Percentiles rank a stretch among this genome's conserved stretches.
Conservation (phyloP, 495 filamentous ascomycete species). For the Amorphotheca resinae region DNA sequence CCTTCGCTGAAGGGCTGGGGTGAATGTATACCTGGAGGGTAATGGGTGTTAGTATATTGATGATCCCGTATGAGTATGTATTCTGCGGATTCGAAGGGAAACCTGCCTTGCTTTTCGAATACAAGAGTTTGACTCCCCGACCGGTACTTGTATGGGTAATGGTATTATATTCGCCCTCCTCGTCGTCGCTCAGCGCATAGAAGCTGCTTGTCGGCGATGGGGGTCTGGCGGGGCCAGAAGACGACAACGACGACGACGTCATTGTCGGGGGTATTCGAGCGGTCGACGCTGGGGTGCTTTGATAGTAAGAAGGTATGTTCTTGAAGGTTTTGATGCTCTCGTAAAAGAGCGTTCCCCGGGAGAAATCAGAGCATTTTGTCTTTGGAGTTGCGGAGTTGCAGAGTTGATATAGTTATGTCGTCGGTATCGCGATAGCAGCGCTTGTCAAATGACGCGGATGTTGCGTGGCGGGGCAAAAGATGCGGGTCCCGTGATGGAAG, state of each 20-base stretch:
- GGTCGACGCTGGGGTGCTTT: background rate
- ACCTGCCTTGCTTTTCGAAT: conserved; percentile 86
- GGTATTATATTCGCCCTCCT: conserved; percentile 90
- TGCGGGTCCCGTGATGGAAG: conserved; percentile 13
- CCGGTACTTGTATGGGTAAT: conserved; percentile 73
- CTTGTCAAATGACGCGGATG: conserved; percentile 9
- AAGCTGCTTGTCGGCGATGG: conserved; percentile 76
- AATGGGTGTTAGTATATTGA: conserved; percentile 17
- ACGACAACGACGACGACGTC: conserved; percentile 14
- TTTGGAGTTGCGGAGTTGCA: background rate
- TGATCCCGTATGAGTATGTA: conserved; percentile 11
- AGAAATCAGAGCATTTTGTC: conserved; percentile 12
- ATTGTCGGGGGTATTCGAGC: conserved; percentile 2
- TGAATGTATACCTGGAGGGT: conserved; percentile 82
- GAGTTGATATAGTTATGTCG: too few species aligned
- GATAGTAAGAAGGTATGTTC: too few species aligned
- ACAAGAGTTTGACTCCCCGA: conserved; percentile 87
- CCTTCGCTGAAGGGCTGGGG: conserved; percentile 81
- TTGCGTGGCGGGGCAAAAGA: conserved; percentile 8
- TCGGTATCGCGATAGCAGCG: background rate
- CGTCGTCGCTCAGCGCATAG: conserved; percentile 94
- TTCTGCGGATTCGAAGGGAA: background rate
- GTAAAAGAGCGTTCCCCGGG: conserved; percentile 1
- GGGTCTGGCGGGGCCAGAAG: conserved; percentile 10
- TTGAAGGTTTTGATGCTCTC: conserved; percentile 1